These are phyloP conservation scores for Cordyceps sp. DNA, from an alignment of 2,329 filamentous ascomycete species.

Conservation along the genomic window DNA sequence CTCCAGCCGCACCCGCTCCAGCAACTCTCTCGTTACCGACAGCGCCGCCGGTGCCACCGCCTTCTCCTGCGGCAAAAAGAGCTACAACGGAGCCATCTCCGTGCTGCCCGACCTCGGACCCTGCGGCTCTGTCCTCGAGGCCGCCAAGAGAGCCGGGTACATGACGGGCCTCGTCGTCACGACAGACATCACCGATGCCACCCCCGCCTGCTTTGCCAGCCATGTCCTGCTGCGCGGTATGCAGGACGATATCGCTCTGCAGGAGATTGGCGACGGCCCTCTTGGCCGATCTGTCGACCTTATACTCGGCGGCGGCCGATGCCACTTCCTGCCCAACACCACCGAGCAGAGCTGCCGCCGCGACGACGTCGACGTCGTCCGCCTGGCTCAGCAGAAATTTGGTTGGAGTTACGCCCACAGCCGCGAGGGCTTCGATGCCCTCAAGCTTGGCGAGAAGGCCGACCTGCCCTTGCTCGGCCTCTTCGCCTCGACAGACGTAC, in stretches of 20 bases:
- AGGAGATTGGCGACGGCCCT: constrained; percentile 78
- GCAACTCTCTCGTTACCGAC: constrained; percentile 77
- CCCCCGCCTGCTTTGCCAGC: constrained; percentile 83
- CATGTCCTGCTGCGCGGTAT: constrained; percentile 68
- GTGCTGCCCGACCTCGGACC: constrained; percentile 71
- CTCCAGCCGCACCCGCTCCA: constrained; percentile 71
- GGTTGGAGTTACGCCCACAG: constrained; percentile 67
- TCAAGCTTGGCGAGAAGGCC: constrained; percentile 49
- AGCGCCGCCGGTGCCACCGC: constrained; percentile 94
- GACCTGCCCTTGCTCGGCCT: constrained; percentile 75
- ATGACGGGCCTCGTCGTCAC: constrained; percentile 89
- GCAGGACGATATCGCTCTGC: constrained; percentile 81
- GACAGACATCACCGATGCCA: constrained; percentile 88
- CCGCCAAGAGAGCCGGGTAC: constrained; percentile 82
- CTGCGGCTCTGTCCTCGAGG: constrained; percentile 85
- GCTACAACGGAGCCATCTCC: constrained; percentile 92
- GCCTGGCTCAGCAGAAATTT: constrained; percentile 53
- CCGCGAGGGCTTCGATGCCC: constrained; percentile 57
- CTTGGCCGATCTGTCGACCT: constrained; percentile 79
- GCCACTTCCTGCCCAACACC: constrained; percentile 78
- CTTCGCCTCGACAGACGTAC: constrained; percentile 68
- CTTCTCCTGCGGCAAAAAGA: constrained; percentile 85
- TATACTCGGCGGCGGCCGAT: constrained; percentile 83
- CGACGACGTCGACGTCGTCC: constrained; percentile 62
- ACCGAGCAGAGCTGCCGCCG: constrained; percentile 65